Evolutionary conservation across 2,329 filamentous ascomycete species (phyloP).

Genomic region (Bretziella fagacearum): DNA sequence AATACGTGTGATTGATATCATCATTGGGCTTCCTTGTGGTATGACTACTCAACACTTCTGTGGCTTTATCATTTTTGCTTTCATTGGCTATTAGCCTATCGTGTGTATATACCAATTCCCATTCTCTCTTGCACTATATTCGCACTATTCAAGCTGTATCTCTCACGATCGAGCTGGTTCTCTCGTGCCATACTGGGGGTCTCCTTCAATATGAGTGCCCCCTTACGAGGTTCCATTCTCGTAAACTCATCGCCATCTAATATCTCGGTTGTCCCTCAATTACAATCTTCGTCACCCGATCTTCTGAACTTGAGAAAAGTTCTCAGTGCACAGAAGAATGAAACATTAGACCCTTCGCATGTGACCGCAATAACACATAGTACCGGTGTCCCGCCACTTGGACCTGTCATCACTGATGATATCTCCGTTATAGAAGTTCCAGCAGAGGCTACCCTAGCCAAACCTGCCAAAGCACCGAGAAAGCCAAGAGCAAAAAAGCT

Average conservation of each 20-base stretch:
- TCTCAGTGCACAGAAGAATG: background rate
- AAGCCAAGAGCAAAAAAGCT: slow-evolving; percentile 4
- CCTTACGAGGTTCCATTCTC: background rate
- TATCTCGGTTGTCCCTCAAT: background rate
- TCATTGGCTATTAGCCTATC: background rate
- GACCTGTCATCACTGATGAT: background rate
- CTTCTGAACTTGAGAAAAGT: background rate
- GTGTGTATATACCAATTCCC: background rate
- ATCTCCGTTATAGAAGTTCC: slow-evolving; percentile 11
- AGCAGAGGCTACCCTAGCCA: background rate
- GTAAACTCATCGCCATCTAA: background rate
- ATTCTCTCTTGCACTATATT: background rate
- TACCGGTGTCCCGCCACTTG: background rate
- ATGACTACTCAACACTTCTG: too few species aligned
- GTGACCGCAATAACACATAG: background rate
- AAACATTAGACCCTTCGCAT: background rate
- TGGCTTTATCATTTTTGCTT: too few species aligned
- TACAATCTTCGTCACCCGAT: background rate
- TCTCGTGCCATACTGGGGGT: background rate
- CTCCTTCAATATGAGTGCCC: background rate
- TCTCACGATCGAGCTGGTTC: background rate
- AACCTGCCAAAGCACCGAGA: background rate
- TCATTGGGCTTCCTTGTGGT: too few species aligned
- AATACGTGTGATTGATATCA: too few species aligned
- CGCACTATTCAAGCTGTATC: background rate